Percentiles rank a stretch among this genome's conserved stretches.
Conservation (phyloP, 148 eudicot genomes). For the Cornus suecica region DNA sequence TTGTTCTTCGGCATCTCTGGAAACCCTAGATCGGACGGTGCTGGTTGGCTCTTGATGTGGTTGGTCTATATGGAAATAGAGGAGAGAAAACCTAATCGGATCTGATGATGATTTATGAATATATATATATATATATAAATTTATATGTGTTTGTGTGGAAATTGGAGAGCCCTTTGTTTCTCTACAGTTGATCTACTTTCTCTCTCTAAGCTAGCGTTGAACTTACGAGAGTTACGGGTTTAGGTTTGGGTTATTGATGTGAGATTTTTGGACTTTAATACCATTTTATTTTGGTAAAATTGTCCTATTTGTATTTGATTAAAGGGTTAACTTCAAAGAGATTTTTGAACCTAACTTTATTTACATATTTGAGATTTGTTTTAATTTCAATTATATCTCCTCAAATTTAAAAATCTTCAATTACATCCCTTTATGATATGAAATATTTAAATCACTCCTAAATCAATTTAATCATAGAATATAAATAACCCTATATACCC, state of each 20-base stretch:
- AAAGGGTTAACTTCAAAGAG: no score
- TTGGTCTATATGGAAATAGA: not conserved
- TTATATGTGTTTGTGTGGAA: not conserved
- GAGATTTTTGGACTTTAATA: not conserved
- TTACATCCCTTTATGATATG: no score
- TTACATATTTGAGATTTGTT: no score
- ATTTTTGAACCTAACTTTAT: no score
- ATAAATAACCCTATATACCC: no score
- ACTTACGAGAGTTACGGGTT: not conserved
- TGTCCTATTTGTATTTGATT: no score
- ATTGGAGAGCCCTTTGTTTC: not conserved
- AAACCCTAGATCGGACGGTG: conserved; percentile 36
- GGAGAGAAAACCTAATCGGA: not conserved
- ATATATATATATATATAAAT: not conserved
- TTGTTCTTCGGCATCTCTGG: conserved; percentile 86
- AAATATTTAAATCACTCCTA: no score
- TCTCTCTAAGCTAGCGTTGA: not conserved
- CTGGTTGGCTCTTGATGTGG: not conserved
- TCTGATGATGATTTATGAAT: not conserved
- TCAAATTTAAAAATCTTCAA: no score
- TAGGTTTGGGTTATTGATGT: not conserved
- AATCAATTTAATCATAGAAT: no score
- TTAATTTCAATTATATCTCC: no score
- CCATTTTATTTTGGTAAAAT: not conserved
- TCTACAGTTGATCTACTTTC: not conserved